phyloP scores from a whole-genome alignment of 306 rosid species.

The Castanospermum australe region DNA sequence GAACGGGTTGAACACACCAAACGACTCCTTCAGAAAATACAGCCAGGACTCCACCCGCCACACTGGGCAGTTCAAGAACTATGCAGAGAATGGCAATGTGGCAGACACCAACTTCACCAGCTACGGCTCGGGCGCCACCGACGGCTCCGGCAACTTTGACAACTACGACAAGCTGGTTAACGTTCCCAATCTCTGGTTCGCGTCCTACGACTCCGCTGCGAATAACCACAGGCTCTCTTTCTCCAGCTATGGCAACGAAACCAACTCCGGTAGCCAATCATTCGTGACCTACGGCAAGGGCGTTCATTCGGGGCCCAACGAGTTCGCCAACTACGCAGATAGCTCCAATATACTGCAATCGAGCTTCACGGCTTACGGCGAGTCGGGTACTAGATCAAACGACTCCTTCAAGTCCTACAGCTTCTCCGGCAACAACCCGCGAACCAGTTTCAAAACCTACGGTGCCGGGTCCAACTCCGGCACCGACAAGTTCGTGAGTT shows the following conservation, averaged over 20 bases:
- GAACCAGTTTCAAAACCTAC: conserved; percentile 53
- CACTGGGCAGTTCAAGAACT: conserved; percentile 56
- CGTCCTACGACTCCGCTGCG: conserved; percentile 59
- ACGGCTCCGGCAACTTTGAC: conserved; percentile 56
- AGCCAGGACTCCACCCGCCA: conserved; percentile 45
- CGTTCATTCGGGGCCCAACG: conserved; percentile 52
- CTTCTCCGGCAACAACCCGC: conserved; percentile 68
- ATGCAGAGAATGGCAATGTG: conserved; percentile 66
- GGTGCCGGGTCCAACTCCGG: conserved; percentile 53
- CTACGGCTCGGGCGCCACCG: conserved; percentile 47
- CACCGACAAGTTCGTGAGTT: conserved; percentile 49
- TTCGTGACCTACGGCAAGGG: conserved; percentile 69
- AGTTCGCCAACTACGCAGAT: conserved; percentile 60
- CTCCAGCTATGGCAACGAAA: conserved; percentile 67
- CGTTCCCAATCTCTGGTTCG: conserved; percentile 75
- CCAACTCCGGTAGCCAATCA: conserved; percentile 68
- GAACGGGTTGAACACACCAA: conserved; percentile 53
- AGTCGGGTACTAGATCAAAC: conserved; percentile 47
- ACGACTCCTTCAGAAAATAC: conserved; percentile 68
- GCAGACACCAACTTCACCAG: conserved; percentile 61
- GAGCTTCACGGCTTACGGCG: conserved; percentile 64
- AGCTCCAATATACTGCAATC: conserved; percentile 65
- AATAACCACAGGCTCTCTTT: conserved; percentile 62
- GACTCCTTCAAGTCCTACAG: conserved; percentile 72
- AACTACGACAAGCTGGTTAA: conserved; percentile 70